Evolutionary conservation across 371 early-diverging fungal species (phyloP).

Genomic region (Rhizomucor miehei): DNA sequence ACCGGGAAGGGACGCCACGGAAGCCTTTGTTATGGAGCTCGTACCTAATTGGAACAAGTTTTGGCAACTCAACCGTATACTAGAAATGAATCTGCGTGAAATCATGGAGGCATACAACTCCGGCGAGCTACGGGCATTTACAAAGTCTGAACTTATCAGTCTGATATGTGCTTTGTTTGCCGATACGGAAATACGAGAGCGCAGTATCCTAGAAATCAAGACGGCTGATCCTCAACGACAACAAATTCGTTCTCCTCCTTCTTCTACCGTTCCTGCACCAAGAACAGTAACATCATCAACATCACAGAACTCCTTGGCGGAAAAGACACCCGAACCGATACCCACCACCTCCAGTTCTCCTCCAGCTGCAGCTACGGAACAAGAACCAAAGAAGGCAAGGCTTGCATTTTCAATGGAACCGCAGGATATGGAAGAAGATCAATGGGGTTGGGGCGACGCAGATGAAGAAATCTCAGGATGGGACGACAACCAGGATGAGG

Average conservation of each 20-base stretch:
- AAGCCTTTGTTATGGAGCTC: constrained; percentile 24
- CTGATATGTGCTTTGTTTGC: constrained; percentile 70
- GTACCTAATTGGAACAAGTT: constrained; percentile 60
- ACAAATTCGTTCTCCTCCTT: too few species aligned
- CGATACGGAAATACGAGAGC: constrained; percentile 61
- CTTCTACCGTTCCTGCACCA: background rate
- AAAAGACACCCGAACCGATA: too few species aligned
- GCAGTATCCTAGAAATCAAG: constrained; percentile 63
- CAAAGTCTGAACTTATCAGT: constrained; percentile 49
- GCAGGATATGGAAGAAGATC: constrained; percentile 21
- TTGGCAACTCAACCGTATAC: constrained; percentile 56
- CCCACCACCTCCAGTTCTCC: too few species aligned
- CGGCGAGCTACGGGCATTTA: constrained; percentile 56
- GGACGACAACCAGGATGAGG: background rate
- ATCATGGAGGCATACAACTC: constrained; percentile 63
- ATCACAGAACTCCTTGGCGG: too few species aligned
- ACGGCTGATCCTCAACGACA: constrained; percentile 4
- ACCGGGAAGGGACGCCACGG: constrained; percentile 37
- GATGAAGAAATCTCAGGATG: constrained; percentile 8
- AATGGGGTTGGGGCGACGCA: constrained; percentile 12
- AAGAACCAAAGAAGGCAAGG: background rate
- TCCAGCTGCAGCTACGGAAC: background rate
- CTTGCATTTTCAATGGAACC: background rate
- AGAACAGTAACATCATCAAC: constrained; percentile 2
- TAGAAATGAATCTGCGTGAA: constrained; percentile 67